Base-by-base conservation (phyloP, 163 green algal genomes). In the Scenedesmus sp. region DNA sequence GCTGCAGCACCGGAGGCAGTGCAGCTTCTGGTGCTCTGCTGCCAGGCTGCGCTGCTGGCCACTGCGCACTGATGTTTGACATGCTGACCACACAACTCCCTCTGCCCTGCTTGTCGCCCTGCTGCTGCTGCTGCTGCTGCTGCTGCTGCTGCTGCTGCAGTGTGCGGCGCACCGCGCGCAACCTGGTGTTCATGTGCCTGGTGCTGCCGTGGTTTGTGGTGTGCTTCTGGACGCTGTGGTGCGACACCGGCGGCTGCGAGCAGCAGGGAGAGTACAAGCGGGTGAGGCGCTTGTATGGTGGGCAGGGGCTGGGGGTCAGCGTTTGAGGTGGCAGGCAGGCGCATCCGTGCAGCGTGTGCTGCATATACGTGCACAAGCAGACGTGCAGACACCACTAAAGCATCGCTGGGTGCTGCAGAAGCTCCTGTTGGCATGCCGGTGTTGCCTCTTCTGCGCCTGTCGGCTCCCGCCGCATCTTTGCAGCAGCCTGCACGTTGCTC, bases 171-270 rank as follows among this genome's bases (percentile, higher is more conserved):
- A 88, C 70, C 20, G 90, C 84, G 73, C 57, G 57, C 10, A 46
- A 9, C 26, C 84, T 93, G 76, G 76, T 91, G 73, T 93, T 93
- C 90, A 91, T 93, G 84, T 77, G 62, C 59, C 84, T 93, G 46
- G 60, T 91, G 76, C 60, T 93, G 85, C 90, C 90, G 9, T 93
- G 90, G 90, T 90, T 91, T 62, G 23, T 60, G 12, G 46, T 88
- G 7, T 86, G 70, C 82, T 92, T 92, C 82, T 81, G 59, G 89
- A 55, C 57, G 9, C 9, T 67, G 8, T 86, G 83, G 89, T 92
- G 90, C 55, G 70, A 57, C 6, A 60, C 26, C 15, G 57, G 23
- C 18, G 15, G 18, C 16, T 81, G 73, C 74, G 54, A 60, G 54
- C 26, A 82, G 62, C 55, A 87, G 18, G 57, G 83, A 4, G 12